Evolutionary conservation across 1,139 yeast genomes (phyloP).

Genomic region (Suhomyces bokatorum): DNA sequence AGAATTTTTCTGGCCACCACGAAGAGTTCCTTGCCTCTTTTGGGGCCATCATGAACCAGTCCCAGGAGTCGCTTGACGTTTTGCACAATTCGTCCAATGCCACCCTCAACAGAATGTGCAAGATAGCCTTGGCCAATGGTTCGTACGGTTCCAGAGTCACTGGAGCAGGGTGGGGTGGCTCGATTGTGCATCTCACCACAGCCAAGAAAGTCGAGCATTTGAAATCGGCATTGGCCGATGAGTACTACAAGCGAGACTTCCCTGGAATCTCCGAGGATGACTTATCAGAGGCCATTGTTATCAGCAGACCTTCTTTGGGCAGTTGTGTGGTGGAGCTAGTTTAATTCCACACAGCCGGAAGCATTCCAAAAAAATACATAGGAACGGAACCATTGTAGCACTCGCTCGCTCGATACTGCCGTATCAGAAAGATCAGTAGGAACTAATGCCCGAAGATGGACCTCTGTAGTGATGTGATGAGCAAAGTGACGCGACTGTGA

Average conservation of each 20-base stretch:
- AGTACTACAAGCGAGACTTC: conserved; percentile 52
- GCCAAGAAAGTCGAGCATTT: conserved; percentile 46
- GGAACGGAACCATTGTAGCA: not conserved
- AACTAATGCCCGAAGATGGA: too few relatives aligned
- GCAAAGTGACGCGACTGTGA: too few relatives aligned
- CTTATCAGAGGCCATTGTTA: conserved; percentile 54
- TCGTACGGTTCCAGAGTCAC: conserved; percentile 69
- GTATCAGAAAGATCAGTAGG: too few relatives aligned
- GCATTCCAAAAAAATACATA: too few relatives aligned
- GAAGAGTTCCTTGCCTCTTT: conserved; percentile 36
- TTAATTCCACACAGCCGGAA: not conserved
- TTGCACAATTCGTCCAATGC: conserved; percentile 57
- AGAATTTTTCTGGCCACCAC: conserved; percentile 14
- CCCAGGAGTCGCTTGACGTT: conserved; percentile 54
- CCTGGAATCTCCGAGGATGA: conserved; percentile 48
- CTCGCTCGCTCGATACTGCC: too few relatives aligned
- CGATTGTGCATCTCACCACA: conserved; percentile 63
- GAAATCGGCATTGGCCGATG: conserved; percentile 44
- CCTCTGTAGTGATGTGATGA: too few relatives aligned
- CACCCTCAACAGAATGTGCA: conserved; percentile 53
- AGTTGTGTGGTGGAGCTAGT: conserved; percentile 41
- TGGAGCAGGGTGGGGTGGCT: conserved; percentile 86
- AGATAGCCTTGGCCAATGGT: conserved; percentile 56
- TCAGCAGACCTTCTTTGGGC: conserved; percentile 61
- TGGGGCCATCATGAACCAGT: conserved; percentile 59